Conservation (phyloP, 2,329 filamentous ascomycete genomes). For the Pseudogymnoascus sp. region DNA sequence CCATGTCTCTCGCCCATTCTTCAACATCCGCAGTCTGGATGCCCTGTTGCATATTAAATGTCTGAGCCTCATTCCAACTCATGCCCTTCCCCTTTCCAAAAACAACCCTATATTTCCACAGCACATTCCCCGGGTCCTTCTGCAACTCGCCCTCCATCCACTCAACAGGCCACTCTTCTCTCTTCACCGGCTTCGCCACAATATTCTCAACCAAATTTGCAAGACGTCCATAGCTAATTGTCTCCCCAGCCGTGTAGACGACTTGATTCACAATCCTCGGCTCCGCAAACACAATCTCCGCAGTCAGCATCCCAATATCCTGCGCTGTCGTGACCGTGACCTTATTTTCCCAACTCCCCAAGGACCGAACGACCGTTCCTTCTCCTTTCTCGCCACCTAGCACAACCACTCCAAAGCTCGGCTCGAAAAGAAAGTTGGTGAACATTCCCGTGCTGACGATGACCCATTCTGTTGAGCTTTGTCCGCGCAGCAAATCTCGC, state of each 20-base stretch:
- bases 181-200: constrained; percentile 35
- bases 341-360: constrained; percentile 54
- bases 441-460: constrained; percentile 65
- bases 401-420: constrained; percentile 56
- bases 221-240: constrained; percentile 47
- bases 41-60: constrained; percentile 44
- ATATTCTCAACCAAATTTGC: constrained; percentile 45
- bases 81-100: constrained; percentile 54
- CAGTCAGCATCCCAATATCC: constrained; percentile 57
- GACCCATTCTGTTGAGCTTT: constrained; percentile 47
- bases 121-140: constrained; percentile 38
- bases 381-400: constrained; percentile 33
- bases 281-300: constrained; percentile 44
- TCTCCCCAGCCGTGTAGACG: constrained; percentile 55
- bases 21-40: constrained; percentile 39
- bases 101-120: constrained; percentile 53
- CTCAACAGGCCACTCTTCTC: constrained; percentile 43
- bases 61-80: constrained; percentile 47
- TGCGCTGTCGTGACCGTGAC: constrained; percentile 55
- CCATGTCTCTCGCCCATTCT: constrained; percentile 24
- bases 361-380: constrained; percentile 41
- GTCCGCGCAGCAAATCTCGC: constrained; percentile 41
- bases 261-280: constrained; percentile 31
- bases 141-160: constrained; percentile 39
- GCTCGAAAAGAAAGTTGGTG: constrained; percentile 60